Conservation (phyloP, 257 asterid species). For the Anisodus tanguticus region DNA sequence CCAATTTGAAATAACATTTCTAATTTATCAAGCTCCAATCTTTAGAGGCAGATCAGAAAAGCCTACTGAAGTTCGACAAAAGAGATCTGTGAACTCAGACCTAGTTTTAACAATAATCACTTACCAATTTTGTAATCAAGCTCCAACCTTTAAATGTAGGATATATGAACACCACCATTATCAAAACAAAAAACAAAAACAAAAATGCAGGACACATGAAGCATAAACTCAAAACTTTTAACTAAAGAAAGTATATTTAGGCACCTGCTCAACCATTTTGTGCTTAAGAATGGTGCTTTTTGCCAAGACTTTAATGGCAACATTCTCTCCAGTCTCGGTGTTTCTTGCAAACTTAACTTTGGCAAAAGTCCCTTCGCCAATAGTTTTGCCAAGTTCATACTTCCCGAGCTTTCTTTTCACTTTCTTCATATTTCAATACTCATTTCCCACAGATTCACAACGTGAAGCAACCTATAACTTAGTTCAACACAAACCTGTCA, state of each 20-base stretch:
- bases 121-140: background rate
- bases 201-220: background rate
- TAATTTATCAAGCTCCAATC: background rate
- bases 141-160: background rate
- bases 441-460: conserved; percentile 38
- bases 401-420: conserved; percentile 76
- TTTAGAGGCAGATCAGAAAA: background rate
- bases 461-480: background rate
- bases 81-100: background rate
- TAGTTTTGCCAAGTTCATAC: conserved; percentile 85
- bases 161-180: background rate
- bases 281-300: conserved; percentile 87
- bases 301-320: conserved; percentile 87
- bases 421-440: conserved; percentile 52
- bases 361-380: conserved; percentile 93
- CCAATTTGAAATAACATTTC: background rate
- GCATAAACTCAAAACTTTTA: background rate
- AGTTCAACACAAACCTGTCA: conserved; percentile 3
- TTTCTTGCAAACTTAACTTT: conserved; percentile 90
- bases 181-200: background rate
- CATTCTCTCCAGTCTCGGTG: conserved; percentile 69
- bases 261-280: conserved; percentile 91
- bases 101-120: background rate
- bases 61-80: conserved; percentile 3
- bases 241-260: background rate